Evolutionary conservation across 73 alveolate species (phyloP), one percentile per base, ranked within the genome.

Genomic region (Durusdinium trenchii): DNA sequence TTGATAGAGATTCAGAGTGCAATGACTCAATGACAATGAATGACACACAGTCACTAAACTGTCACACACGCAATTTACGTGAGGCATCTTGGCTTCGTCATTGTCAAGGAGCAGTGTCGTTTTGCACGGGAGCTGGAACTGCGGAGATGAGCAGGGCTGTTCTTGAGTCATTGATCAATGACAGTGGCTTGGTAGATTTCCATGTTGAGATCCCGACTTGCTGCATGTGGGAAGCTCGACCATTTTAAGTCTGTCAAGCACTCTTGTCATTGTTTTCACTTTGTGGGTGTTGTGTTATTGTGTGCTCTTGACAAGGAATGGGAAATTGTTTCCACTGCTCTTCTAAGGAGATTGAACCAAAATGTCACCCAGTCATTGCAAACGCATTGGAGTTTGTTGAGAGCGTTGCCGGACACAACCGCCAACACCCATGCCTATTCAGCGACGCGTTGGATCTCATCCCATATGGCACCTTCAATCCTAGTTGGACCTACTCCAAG

Each of bases 71-170:
- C n/a, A n/a, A n/a, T 28, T 67, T 28, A 20, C 14, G 45, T 38
- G 45, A 79, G 90, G 90, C 40, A 62, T 79, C 90, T 42, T 79
- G 90, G 90, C 90, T 79, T 45, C 57, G 57, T n/a, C 86, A 75
- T 30, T 50, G 86, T 9, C 9, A 35, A 23, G 61, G 64, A 36
- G 90, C 50, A 42, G 45, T 40, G 36, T 43, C 67, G 10, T 79
- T 79, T 67, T 79, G 90, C 90, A 79, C 90, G 12, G 90, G 90
- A 6, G 40, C 67, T 43, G 90, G 57, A 18, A 79, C 90, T 14
- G 90, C 67, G 36, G 90, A 79, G 67, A 45, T 79, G 64, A 35
- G 57, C 64, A 45, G 90, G 10, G 90, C 90, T 43, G 45, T 79
- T 16, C 54, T 79, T 62, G 90, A 79, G 67, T 26, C 43, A 43